Percentiles rank a stretch among this genome's conserved stretches.
These are phyloP conservation scores for Salvia rosmarinus DNA, from an alignment of 257 asterid genomes.

Conservation along the genomic window DNA sequence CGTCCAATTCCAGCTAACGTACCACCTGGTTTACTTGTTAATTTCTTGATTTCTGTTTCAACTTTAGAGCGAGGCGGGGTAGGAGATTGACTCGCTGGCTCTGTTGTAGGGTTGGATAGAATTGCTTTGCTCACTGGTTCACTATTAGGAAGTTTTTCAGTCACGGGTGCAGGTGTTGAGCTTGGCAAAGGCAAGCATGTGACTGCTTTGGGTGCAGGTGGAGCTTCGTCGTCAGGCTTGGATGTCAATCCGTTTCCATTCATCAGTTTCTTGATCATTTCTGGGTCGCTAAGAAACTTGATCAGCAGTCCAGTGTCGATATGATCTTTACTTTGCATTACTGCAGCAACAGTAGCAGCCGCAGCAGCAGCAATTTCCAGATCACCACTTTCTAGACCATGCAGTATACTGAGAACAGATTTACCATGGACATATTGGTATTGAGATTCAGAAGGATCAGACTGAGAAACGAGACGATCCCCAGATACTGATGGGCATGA, in stretches of 20 bases:
- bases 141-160: neutral
- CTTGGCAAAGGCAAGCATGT: slow-evolving; percentile 20
- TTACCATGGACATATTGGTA: slow-evolving; percentile 22
- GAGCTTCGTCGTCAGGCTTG: slow-evolving; percentile 14
- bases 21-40: slow-evolving; percentile 2
- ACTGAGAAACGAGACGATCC: slow-evolving; percentile 7
- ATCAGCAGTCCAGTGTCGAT: slow-evolving; percentile 46
- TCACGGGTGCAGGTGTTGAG: neutral
- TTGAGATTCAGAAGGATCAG: slow-evolving; percentile 22
- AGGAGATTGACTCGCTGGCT: slow-evolving; percentile 6
- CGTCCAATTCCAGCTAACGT: slow-evolving; percentile 16
- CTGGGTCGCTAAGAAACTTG: slow-evolving; percentile 45
- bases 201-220: slow-evolving; percentile 16
- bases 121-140: neutral
- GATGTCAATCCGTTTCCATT: slow-evolving; percentile 13
- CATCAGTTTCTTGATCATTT: slow-evolving; percentile 44
- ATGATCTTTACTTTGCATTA: slow-evolving; percentile 35
- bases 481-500: slow-evolving; percentile 21
- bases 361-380: slow-evolving; percentile 44
- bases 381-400: slow-evolving; percentile 28
- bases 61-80: slow-evolving; percentile 19
- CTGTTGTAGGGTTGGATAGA: slow-evolving; percentile 13
- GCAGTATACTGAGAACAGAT: slow-evolving; percentile 20
- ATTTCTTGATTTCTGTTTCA: neutral
- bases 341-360: slow-evolving; percentile 46